Base-by-base conservation (phyloP, 352 stramenopile species). In the Globisporangium cylindrosporum region DNA sequence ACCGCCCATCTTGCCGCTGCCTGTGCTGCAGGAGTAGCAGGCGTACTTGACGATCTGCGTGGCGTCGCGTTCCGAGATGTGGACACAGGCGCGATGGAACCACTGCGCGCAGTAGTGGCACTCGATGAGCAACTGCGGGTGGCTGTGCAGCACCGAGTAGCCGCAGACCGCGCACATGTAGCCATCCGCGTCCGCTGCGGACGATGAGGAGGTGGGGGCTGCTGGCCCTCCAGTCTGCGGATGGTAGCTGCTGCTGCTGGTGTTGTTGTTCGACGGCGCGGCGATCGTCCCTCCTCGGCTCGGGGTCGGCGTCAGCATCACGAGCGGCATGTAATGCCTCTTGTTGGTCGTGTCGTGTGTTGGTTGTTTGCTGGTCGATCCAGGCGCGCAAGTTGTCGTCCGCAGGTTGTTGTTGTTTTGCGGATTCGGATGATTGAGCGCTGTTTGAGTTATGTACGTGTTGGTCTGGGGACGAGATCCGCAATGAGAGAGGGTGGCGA, bases 21-120 rank as follows among this genome's bases (percentile, higher is more conserved):
- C 66, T 57, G 76, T 79, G 49, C 67, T 76, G 61, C 79, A 87
- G 10, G 58, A 24, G 32, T 68, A 73, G 32, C 79, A 87, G 9
- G 79, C 76, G 64, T 74, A 84, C 60, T 81, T 78, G 65, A 77
- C 68, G 61, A 87, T 82, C 60, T 76, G 72, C 70, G 82, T 73
- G 53, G 79, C 79, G 56, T 82, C 74, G 32, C 74, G 65, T 62
- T 86, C 76, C 62, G 68, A 82, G 22, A 84, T 68, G 57, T 75
- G 64, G 41, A 87, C 70, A 66, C 79, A 87, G n/a, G 67, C 69
- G 53, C 79, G 76, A 55, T 87, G 79, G 68, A 80, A 84, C 79
- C 79, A 87, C n/a, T 74, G 71, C 7, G 70, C 66, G 67, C 79
- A 87, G 70, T 80, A 82, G 54, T 83, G 77, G 60, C 79, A 87